Evolutionary conservation across 2,329 filamentous ascomycete genomes (phyloP).

Genomic region (Diaporthe australafricana): DNA sequence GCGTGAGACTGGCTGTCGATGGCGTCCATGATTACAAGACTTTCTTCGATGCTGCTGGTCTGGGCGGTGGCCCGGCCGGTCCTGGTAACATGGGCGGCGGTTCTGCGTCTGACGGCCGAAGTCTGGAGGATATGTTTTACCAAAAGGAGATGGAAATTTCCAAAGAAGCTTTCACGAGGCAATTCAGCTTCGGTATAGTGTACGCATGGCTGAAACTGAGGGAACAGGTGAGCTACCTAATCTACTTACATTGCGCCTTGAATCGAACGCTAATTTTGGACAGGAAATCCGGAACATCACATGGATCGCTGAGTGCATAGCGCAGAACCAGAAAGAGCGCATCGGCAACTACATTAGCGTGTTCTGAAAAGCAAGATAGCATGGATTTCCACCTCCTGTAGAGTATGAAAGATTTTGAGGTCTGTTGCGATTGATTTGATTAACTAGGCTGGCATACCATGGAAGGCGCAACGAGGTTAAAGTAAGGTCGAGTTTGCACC

Average conservation of each 20-base stretch:
- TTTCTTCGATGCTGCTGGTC: conserved; percentile 92
- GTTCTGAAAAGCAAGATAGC: conserved; percentile 68
- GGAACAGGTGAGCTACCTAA: conserved; percentile 80
- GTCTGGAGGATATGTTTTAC: conserved; percentile 97
- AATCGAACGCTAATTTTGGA: conserved; percentile 46
- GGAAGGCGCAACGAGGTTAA: conserved; percentile 38
- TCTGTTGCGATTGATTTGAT: conserved; percentile 32
- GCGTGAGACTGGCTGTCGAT: conserved; percentile 92
- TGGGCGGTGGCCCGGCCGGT: conserved; percentile 76
- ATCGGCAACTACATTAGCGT: conserved; percentile 99
- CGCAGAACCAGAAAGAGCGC: conserved; percentile 98
- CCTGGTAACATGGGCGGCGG: conserved; percentile 89
- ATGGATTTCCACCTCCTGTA: conserved; percentile 34
- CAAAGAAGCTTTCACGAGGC: conserved; percentile 93
- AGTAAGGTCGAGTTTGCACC: conserved; percentile 35
- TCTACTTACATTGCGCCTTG: neutral
- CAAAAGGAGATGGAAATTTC: conserved; percentile 99
- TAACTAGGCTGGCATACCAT: conserved; percentile 43
- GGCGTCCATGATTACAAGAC: conserved; percentile 93
- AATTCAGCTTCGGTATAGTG: conserved; percentile 94
- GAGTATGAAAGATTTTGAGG: conserved; percentile 27
- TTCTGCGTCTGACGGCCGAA: conserved; percentile 83
- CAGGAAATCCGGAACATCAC: conserved; percentile 99
- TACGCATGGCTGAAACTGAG: conserved; percentile 98
- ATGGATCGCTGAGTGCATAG: conserved; percentile 99